These are phyloP conservation scores for Termitomyces sp. DNA, from an alignment of 768 basidiomycete species.

Conservation along the genomic window DNA sequence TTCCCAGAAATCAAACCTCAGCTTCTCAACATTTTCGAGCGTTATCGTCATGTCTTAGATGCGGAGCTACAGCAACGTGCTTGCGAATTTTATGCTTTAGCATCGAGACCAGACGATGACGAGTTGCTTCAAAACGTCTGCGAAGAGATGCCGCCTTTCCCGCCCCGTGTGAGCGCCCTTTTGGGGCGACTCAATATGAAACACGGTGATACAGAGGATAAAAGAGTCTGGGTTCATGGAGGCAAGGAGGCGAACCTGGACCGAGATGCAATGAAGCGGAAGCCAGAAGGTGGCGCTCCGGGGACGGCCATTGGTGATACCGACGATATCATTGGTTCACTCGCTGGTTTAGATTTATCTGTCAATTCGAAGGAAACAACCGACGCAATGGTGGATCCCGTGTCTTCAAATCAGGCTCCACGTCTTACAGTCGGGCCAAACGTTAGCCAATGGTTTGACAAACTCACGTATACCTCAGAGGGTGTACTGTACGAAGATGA, in stretches of 20 bases:
- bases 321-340: conserved; percentile 62
- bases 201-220: conserved; percentile 90
- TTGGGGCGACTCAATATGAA: conserved; percentile 84
- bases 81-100: conserved; percentile 92
- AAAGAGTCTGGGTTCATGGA: conserved; percentile 91
- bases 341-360: conserved; percentile 78
- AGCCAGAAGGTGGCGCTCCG: conserved; percentile 29
- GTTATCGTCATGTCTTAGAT: conserved; percentile 95
- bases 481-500: conserved; percentile 95
- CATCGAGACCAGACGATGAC: conserved; percentile 81
- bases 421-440: conserved; percentile 63
- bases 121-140: conserved; percentile 91
- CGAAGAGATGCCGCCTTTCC: conserved; percentile 99
- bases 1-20: conserved; percentile 98
- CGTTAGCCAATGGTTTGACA: conserved; percentile 86
- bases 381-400: conserved; percentile 10
- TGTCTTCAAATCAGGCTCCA: conserved; percentile 27
- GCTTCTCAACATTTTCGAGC: conserved; percentile 90
- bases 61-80: conserved; percentile 97
- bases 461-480: conserved; percentile 71
- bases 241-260: conserved; percentile 91
- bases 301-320: conserved; percentile 18
- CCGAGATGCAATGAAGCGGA: conserved; percentile 54
- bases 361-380: conserved; percentile 14
- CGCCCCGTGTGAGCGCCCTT: conserved; percentile 87